phyloP scores from a whole-genome alignment of 176 grass and related monocot genomes.

The Tuctoria greenei region DNA sequence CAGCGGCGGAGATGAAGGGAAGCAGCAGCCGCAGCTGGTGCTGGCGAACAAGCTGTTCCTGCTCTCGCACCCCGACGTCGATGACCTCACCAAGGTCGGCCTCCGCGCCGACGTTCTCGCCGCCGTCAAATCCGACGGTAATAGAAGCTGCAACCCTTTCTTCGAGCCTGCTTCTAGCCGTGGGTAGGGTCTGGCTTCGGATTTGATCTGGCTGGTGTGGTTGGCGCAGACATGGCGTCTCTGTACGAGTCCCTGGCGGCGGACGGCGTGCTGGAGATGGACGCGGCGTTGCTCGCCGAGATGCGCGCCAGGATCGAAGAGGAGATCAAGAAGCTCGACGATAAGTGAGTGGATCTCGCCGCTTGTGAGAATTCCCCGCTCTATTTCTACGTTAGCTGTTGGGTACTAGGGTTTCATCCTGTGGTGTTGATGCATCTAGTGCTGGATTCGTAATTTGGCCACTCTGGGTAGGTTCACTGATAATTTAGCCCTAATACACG shows the following conservation, averaged over 20 bases:
- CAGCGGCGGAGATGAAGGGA: conserved; percentile 56
- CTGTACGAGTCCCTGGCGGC: conserved; percentile 69
- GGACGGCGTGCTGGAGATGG: conserved; percentile 70
- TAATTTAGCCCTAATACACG: background rate
- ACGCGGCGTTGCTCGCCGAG: conserved; percentile 64
- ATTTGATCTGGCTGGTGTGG: conserved; percentile 25
- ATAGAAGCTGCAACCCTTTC: background rate
- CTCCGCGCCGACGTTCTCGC: conserved; percentile 79
- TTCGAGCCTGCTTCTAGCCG: background rate
- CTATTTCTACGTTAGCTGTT: conserved; percentile 1
- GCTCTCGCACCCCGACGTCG: conserved; percentile 70
- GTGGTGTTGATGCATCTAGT: background rate
- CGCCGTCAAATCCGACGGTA: conserved; percentile 80
- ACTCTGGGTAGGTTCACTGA: background rate
- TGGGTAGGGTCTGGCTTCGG: background rate
- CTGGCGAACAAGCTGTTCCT: conserved; percentile 91
- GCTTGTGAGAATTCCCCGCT: background rate
- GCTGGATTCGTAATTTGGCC: background rate
- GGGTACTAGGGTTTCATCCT: conserved; percentile 26
- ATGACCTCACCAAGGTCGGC: conserved; percentile 89
- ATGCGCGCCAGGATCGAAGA: conserved; percentile 78
- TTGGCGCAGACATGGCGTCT: conserved; percentile 68
- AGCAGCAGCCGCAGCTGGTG: conserved; percentile 74
- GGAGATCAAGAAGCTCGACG: conserved; percentile 78
- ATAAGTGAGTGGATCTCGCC: conserved; percentile 74